Base-by-base conservation (phyloP, 805 yeast genomes). In the Suhomyces faveliae region DNA sequence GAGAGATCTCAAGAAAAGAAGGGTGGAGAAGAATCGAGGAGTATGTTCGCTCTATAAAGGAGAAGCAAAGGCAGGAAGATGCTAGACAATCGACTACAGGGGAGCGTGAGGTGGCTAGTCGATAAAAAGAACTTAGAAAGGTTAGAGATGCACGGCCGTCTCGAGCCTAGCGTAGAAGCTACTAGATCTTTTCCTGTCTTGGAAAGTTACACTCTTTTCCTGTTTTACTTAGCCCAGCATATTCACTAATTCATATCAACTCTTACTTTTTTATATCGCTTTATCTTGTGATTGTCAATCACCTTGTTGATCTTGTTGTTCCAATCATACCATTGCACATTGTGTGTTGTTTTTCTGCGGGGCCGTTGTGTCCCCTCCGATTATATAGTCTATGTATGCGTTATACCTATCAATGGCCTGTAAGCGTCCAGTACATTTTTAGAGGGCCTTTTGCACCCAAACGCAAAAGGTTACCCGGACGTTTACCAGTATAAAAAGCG, bases 11-110 rank as follows among this genome's bases (percentile, higher is more conserved):
- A 30, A 76, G 88, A 54, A 79, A 78, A 55, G 82, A 80, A 54
- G 86, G 84, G 48, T 87, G 95, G 95, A 77, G 74, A 53, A 74
- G 78, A 55, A 74, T 87, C 46, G 89, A 87, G 58, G 76, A 73
- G 35, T 81, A 78, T 50, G 91, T 85, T 21, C 56, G 56, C 48
- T 53, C 54, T 24, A 50, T 65, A 24, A 64, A 59, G 51, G 54
- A 45, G 40, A 48, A 53, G 43, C 53, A 51, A 39, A 23, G 46
- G 22, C 45, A 37, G 24, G 47, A 37, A 20, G 27, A 22, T 10
- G 41, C 38, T 5, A 23, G 35, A 6, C n/a, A 27, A 10, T n/a
- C 22, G 12, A 17, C 41, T 8, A n/a, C n/a, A n/a, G 42, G 24
- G 4, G 39, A 33, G n/a, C 37, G 39, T 15, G 46, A 40, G 19